Evolutionary conservation across 768 basidiomycete genomes (phyloP), one percentile per base, ranked within the genome.

Genomic region (Tricholoma bakamatsutake): DNA sequence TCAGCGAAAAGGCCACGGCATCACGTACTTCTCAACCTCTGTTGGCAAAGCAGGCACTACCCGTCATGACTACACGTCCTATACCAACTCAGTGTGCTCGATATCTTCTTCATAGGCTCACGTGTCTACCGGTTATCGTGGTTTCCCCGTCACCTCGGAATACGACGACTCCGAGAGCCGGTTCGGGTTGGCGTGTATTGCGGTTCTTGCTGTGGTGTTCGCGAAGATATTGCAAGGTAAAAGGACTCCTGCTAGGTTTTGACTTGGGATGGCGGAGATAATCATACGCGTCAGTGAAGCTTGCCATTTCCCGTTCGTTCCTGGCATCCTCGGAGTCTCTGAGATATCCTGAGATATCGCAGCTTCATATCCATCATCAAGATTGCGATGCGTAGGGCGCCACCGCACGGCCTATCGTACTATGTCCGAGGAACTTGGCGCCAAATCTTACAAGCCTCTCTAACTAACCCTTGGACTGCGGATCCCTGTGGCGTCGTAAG

Each of bases 401-500:
- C 17, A 56, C 37, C 9, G 34, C 46, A 18, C 55, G 40, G 21
- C 58, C 59, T n/a, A 58, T 62, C 33, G 63, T 50, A 1, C 61
- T 62, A 58, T 74, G 79, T 12, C 85, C 81, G 63, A 87, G 86
- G 21, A 89, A 62, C 66, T 65, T 74, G 67, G 79, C 79, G 2
- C 84, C 79, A 55, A 87, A 80, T 50, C 81, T 76, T 24, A 72
- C 66, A 45, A 90, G 73, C 53, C 79, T 76, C 66, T 71, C 62
- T 42, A 79, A 78, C 88, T 89, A 89, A 59, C 66, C 73, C 51
- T 73, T 71, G 17, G 69, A 67, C 62, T 81, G 65, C 35, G 88
- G 69, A 11, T 76, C 72, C 69, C 85, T 88, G 15, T 86, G 78
- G 24, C 90, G 82, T 81, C 85, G 90, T 60, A 82, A 77, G 57